Base-by-base conservation (phyloP, 1,284 basidiomycete genomes). In the Papiliotrema nemorosa region DNA sequence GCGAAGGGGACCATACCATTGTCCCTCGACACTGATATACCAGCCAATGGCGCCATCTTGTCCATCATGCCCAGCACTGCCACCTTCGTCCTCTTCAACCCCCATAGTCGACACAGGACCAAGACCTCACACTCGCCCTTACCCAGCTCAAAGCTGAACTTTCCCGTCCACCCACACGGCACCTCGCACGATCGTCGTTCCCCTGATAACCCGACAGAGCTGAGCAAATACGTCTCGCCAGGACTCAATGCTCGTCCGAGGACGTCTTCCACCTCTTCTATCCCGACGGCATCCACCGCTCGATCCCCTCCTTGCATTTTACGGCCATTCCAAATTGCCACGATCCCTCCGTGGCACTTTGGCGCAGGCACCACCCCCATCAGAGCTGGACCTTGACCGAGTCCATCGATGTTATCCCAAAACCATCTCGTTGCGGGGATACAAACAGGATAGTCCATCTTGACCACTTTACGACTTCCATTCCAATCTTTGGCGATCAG, bases 31-130 rank as follows among this genome's bases (percentile, higher is more conserved):
- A 31, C 29, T 14, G 29, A 31, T 27, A 64, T 36, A 6, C 55
- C 61, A 7, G 57, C 59, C 5, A 66, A 46, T 3, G 55, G 52
- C 0, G 59, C 61, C 29, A 59, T 50, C 53, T 64, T 62, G 40
- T 66, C 58, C 24, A 62, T 36, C 46, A 62, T 54, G 12, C 66
- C 66, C 14, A 68, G 40, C 3, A 62, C 43, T 3, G 59, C 60
- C 2, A 62, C 21, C n/a, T 48, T 49, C 22, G 35, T 38, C 14
- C 45, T 48, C 1, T 34, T 40, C 1, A 53, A 21, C 12, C 55
- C 13, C 54, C 57, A 59, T 10, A 57, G n/a, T 34, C 49, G 50
- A 14, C 51, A 53, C 3, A 65, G 35, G 5, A 58, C 43, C 4
- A 58, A 35, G 3, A 42, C 38, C 43, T 62, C 61, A 34, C 55